Evolutionary conservation across 78 protist genomes (phyloP).

Genomic region (Dictyostelium purpureum): DNA sequence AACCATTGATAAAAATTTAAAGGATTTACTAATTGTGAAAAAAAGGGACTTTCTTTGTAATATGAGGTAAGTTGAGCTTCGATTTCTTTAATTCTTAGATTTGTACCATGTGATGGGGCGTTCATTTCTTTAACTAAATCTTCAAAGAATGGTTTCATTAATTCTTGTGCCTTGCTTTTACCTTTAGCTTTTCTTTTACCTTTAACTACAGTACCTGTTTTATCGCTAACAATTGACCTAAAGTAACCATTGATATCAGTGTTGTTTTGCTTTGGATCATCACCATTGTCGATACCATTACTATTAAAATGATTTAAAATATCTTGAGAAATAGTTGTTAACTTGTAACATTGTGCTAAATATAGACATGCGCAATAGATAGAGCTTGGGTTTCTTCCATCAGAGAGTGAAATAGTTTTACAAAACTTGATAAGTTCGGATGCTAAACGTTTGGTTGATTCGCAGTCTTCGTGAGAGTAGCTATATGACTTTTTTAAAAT

Average conservation of each 20-base stretch:
- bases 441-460: not conserved
- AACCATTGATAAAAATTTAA: not conserved
- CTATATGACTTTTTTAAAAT: not conserved
- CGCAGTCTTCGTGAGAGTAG: not conserved
- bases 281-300: too few relatives aligned
- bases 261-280: too few relatives aligned
- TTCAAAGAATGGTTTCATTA: not conserved
- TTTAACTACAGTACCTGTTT: too few relatives aligned
- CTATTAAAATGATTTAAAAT: too few relatives aligned
- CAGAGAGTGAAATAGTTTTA: not conserved
- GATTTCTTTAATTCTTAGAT: not conserved
- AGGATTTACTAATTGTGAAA: not conserved
- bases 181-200: not conserved
- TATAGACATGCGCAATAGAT: conserved; percentile 6
- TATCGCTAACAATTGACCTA: too few relatives aligned
- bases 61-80: not conserved
- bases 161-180: not conserved
- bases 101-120: not conserved
- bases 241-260: too few relatives aligned
- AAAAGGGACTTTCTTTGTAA: not conserved
- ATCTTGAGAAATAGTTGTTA: too few relatives aligned
- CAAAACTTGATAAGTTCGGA: not conserved
- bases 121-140: not conserved
- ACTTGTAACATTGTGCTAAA: not conserved
- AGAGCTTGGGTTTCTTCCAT: not conserved